Evolutionary conservation across 495 filamentous ascomycete species (phyloP).

Genomic region (Penicillium dipodomyicola): DNA sequence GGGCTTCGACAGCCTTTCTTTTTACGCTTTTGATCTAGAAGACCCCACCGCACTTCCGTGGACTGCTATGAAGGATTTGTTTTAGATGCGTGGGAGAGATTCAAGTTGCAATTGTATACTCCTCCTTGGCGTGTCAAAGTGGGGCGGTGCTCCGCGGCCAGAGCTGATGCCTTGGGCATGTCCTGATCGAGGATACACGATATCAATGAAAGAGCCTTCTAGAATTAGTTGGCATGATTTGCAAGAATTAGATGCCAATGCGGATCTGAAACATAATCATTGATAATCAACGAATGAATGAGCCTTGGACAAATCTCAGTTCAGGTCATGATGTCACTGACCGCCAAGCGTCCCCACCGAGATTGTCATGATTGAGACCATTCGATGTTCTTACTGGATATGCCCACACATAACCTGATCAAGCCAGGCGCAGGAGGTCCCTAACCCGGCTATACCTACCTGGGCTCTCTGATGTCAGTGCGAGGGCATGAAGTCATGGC

Average conservation of each 20-base stretch:
- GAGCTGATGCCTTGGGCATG: background rate
- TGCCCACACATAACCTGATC: conserved; percentile 11
- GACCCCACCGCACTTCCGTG: background rate
- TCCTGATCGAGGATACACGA: background rate
- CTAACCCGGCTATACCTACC: background rate
- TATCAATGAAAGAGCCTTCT: background rate
- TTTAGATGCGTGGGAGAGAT: background rate
- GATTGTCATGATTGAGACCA: conserved; percentile 1
- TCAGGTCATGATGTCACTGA: conserved; percentile 13
- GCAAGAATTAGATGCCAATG: background rate
- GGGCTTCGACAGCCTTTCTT: too few relatives aligned
- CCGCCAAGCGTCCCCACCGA: background rate
- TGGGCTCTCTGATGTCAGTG: conserved; percentile 11
- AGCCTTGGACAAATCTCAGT: too few relatives aligned
- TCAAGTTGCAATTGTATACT: background rate
- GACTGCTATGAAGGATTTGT: background rate
- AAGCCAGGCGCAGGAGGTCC: conserved; percentile 4
- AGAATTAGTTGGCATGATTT: background rate
- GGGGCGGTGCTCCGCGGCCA: background rate
- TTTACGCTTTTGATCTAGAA: background rate
- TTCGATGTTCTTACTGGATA: background rate
- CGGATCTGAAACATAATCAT: too few relatives aligned
- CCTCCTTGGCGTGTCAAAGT: background rate
- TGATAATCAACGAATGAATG: background rate
- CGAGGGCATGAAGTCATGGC: conserved; percentile 12